These are phyloP conservation scores for Francoa sonchifolia DNA, from an alignment of 441 rosid species.

Conservation along the genomic window DNA sequence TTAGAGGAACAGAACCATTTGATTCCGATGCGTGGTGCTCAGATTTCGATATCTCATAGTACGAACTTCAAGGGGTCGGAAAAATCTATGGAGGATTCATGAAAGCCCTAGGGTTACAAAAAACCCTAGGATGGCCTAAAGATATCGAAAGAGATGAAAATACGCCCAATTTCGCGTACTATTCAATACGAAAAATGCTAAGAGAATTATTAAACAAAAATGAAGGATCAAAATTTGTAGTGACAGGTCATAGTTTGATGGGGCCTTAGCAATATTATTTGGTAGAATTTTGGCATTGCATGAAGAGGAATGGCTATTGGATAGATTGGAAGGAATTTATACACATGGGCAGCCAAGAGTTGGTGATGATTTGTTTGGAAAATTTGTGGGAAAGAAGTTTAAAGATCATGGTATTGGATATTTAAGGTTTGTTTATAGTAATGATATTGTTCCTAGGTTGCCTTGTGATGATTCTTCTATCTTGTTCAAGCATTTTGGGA, in stretches of 20 bases:
- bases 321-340: conserved; percentile 41
- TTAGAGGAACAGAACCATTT: conserved; percentile 67
- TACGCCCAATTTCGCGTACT: conserved; percentile 33
- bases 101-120: conserved; percentile 68
- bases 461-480: conserved; percentile 46
- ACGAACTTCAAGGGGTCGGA: conserved; percentile 45
- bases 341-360: conserved; percentile 72
- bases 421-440: conserved; percentile 43
- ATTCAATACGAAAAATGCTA: conserved; percentile 32
- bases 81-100: conserved; percentile 64
- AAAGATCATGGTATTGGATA: conserved; percentile 19
- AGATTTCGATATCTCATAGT: conserved; percentile 66
- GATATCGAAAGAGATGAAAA: conserved; percentile 10
- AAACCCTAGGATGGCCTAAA: conserved; percentile 32
- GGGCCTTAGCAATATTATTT: conserved; percentile 54
- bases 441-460: conserved; percentile 58
- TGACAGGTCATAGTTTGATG: conserved; percentile 72
- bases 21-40: conserved; percentile 63
- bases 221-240: conserved; percentile 19
- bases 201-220: conserved; percentile 21
- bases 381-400: conserved; percentile 30
- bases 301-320: conserved; percentile 31
- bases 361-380: conserved; percentile 41
- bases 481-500: conserved; percentile 67
- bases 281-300: conserved; percentile 33